Conservation (phyloP, 2,329 filamentous ascomycete genomes). For the Pseudogymnoascus pannorum region DNA sequence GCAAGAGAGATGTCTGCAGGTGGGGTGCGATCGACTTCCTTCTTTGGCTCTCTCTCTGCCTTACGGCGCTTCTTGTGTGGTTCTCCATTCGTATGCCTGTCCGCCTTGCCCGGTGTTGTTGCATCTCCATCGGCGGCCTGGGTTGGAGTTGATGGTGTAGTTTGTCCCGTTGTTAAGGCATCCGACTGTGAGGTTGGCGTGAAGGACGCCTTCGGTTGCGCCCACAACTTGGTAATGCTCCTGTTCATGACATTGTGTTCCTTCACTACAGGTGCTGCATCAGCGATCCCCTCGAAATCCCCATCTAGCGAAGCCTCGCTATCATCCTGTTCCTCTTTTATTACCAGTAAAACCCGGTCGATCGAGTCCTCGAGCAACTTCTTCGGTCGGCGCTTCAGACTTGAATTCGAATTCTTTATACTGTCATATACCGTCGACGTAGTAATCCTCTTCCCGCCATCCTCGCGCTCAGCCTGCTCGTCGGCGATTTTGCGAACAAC, state of each 20-base stretch:
- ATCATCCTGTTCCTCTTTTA: constrained; percentile 52
- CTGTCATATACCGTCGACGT: constrained; percentile 63
- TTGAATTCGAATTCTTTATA: constrained; percentile 81
- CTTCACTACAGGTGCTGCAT: constrained; percentile 26
- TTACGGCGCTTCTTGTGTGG: constrained; percentile 60
- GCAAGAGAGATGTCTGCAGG: constrained; percentile 60
- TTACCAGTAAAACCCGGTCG: constrained; percentile 68
- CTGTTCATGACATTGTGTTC: constrained; percentile 58
- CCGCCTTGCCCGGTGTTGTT: constrained; percentile 28
- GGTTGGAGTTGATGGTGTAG: constrained; percentile 20
- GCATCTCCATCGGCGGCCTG: constrained; percentile 10
- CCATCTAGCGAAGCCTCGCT: constrained; percentile 39
- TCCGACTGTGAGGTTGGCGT: constrained; percentile 15
- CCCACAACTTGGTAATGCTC: constrained; percentile 55
- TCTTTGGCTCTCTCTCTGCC: constrained; percentile 38
- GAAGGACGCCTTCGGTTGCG: constrained; percentile 28
- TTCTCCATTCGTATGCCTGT: constrained; percentile 57
- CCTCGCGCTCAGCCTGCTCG: constrained; percentile 47
- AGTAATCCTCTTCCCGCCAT: constrained; percentile 43
- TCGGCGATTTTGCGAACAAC: constrained; percentile 71
- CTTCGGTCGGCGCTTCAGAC: constrained; percentile 74
- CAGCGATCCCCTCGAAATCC: constrained; percentile 42
- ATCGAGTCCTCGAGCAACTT: constrained; percentile 77
- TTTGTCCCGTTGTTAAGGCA: constrained; percentile 5
- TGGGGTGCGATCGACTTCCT: constrained; percentile 53